These are phyloP conservation scores for Ophiostoma ips DNA, from an alignment of 2,329 filamentous ascomycete species.

Conservation along the genomic window DNA sequence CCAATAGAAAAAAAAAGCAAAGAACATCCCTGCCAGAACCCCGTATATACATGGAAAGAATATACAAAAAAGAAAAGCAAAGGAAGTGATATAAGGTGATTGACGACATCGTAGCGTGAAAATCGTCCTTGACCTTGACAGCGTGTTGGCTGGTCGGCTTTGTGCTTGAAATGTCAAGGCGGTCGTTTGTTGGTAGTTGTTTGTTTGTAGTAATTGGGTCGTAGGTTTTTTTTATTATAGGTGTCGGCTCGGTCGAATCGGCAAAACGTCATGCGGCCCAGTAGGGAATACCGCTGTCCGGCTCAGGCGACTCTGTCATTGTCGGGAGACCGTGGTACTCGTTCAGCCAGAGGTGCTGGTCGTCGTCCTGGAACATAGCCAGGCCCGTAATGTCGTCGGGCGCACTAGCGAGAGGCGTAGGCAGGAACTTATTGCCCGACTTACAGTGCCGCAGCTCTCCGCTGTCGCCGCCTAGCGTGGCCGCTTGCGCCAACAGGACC, in stretches of 20 bases:
- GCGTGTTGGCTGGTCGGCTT: not conserved
- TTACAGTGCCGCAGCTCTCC: conserved; percentile 40
- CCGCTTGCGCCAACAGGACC: conserved; percentile 21
- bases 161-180: too few relatives aligned
- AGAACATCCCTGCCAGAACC: not conserved
- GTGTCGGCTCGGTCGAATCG: not conserved
- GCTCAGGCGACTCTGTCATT: conserved; percentile 21
- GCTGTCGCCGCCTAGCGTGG: conserved; percentile 34
- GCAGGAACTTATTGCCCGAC: conserved; percentile 30
- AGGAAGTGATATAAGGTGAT: not conserved
- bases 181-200: not conserved
- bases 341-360: conserved; percentile 34
- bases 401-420: conserved; percentile 14
- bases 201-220: not conserved
- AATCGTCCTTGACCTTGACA: conserved; percentile 16
- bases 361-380: conserved; percentile 27
- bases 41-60: not conserved
- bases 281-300: conserved; percentile 17
- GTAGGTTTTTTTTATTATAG: not conserved
- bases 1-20: not conserved
- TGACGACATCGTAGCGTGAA: not conserved
- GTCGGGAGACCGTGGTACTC: conserved; percentile 24
- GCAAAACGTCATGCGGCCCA: not conserved
- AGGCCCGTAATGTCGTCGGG: not conserved
- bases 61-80: not conserved